Evolutionary conservation across 148 eudicot species (phyloP), one percentile per base, ranked within the genome.

Genomic region (Tetragonia tetragonoides): DNA sequence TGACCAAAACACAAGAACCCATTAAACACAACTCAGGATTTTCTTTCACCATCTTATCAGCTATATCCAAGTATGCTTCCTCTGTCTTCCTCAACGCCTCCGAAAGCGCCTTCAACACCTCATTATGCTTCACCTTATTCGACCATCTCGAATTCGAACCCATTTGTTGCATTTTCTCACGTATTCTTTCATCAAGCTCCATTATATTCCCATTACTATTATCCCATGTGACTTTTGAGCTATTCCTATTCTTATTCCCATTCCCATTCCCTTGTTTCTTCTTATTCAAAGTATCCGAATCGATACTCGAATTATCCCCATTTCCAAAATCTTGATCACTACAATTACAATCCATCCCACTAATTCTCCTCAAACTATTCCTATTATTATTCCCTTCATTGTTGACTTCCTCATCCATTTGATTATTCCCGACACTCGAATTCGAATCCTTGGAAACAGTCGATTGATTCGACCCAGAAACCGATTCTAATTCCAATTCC

Each of bases 1-100:
- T 94, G 38, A 83, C 98, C 80, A 94, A 91, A 63, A 92, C 95
- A 84, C 98, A 94, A 3, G 98, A 94, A 46, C 98, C 98, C 98
- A 94, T 94, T 84, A 94, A 81, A 40, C 90, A 89, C 21, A 94
- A 68, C 86, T 94, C 98, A 16, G 98, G 98, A 81, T 94, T 94
- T 78, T 92, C 98, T 77, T 70, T 79, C 3, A 89, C 81, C 98
- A 92, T 92, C 82, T 81, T 82, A 83, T 94, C 98, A 44, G 97
- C 93, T 78, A 90, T 47, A 63, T 92, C 93, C 70, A 94, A 82
- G 78, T 88, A 94, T 14, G 92, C 87, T 64, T 94, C 97, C 86
- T 94, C 98, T 0, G 97, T 92, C 76, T 92, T 92, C 87, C 65
- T 89, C 80, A 94, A 80, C 10, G 93, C 98, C 39, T 86, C 83